Evolutionary conservation across 495 filamentous ascomycete species (phyloP).

Genomic region (Annulohypoxylon moriforme): DNA sequence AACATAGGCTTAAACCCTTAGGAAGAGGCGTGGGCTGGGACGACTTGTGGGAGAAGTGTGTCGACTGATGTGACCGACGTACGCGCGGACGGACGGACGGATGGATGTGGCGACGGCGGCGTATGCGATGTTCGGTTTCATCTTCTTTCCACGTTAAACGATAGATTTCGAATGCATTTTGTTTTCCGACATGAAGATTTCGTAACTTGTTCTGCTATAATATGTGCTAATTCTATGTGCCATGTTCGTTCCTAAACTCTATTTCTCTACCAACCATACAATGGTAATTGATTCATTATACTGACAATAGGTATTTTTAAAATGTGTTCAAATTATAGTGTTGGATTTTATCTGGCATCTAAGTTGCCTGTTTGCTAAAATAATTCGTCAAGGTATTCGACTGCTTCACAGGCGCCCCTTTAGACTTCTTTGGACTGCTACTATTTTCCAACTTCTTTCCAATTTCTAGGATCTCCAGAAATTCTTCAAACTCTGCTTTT

Average conservation of each 20-base stretch:
- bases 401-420: slow-evolving; percentile 46
- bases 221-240: too few species aligned
- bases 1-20: slow-evolving; percentile 38
- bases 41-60: slow-evolving; percentile 35
- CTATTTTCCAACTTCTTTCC: slow-evolving; percentile 58
- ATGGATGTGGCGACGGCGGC: neutral
- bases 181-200: too few species aligned
- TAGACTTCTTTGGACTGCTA: slow-evolving; percentile 45
- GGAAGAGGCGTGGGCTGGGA: slow-evolving; percentile 32
- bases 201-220: too few species aligned
- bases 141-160: neutral
- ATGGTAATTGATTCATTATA: too few species aligned
- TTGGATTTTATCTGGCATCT: neutral
- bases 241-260: too few species aligned
- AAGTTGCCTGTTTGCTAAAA: slow-evolving; percentile 49
- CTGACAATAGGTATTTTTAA: too few species aligned
- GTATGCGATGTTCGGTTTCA: neutral
- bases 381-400: slow-evolving; percentile 63
- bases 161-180: slow-evolving; percentile 24
- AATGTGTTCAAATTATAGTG: too few species aligned
- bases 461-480: slow-evolving; percentile 64
- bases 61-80: slow-evolving; percentile 17
- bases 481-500: slow-evolving; percentile 65
- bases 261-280: too few species aligned
- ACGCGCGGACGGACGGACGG: too few species aligned